These are phyloP conservation scores for Zopfochytrium polystomum DNA, from an alignment of 371 early-diverging fungal genomes.

Conservation along the genomic window DNA sequence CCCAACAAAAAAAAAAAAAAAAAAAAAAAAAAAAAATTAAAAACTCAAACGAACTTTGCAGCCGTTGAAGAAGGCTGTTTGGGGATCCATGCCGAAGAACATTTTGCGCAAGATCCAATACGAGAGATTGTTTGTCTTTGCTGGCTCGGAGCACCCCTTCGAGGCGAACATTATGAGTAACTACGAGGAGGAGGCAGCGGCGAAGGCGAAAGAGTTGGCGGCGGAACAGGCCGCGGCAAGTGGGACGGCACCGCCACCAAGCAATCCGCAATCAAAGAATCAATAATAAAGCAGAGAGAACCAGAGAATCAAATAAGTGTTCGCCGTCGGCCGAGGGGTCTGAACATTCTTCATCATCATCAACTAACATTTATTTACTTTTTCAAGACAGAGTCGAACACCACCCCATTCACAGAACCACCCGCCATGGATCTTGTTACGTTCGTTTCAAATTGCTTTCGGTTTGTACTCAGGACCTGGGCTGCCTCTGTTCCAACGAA, in stretches of 20 bases:
- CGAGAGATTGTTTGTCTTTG: conserved; percentile 80
- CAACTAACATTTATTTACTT: neutral
- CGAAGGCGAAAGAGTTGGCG: conserved; percentile 1
- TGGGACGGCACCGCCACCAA: too few species aligned
- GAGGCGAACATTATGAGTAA: conserved; percentile 79
- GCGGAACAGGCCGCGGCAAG: neutral
- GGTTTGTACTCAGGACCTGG: conserved; percentile 64
- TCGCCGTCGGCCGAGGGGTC: too few species aligned
- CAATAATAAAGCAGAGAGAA: too few species aligned
- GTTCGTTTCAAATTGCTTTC: conserved; percentile 62
- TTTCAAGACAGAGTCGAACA: conserved; percentile 51
- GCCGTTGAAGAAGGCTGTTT: conserved; percentile 84
- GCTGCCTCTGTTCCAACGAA: conserved; percentile 87
- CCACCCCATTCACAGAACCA: conserved; percentile 59
- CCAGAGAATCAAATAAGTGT: too few species aligned
- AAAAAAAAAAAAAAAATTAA: neutral
- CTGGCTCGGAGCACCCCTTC: conserved; percentile 89
- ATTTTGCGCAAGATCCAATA: conserved; percentile 74
- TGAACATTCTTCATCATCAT: neutral
- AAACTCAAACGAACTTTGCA: conserved; percentile 1
- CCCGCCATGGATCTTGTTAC: conserved; percentile 72
- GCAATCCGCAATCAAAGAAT: too few species aligned
- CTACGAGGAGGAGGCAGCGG: conserved; percentile 42
- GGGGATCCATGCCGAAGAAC: conserved; percentile 96
- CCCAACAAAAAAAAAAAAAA: neutral